Evolutionary conservation across 148 eudicot species (phyloP), one percentile per base, ranked within the genome.

Genomic region (Camellia lanceoleosa): DNA sequence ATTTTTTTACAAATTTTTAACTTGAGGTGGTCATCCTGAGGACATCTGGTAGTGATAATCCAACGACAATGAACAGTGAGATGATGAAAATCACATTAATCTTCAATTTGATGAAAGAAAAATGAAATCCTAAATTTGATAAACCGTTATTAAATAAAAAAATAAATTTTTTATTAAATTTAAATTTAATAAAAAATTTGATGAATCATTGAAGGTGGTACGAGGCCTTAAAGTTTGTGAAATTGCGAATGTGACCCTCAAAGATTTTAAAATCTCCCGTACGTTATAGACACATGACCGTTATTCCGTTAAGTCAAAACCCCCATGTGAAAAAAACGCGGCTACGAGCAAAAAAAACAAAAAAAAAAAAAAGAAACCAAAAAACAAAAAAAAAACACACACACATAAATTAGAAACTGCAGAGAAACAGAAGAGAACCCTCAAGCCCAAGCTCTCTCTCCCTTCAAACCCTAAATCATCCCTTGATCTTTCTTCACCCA

Each of bases 271-370:
- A 66, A 18, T 65, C 68, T 18, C 18, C 6, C 68, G 30, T 59
- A 51, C 70, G 60, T 49, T 14, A 51, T 9, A 75, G 7, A 20
- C 41, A 76, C 75, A 64, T 76, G 80, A 80, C 80, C 80, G 86
- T 83, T 83, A 83, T 77, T 83, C 77, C 64, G 83, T 83, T 83
- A 80, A 80, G 65, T n/a, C 66, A 61, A 59, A 71, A 72, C 65
- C 16, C 44, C 64, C 7, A 64, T 71, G 67, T 14, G 14, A 16
- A 49, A 59, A 58, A 65, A 73, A 80, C 78, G 70, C 82, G 82
- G 66, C 73, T 74, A 51, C 61, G 7, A 13, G 18, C 0, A 64
- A 7, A 43, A 14, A 20, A 43, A 18, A 2, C 11, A 9, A 30
- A 43, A 18, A 2, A 16, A 9, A 30, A 41, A 56, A 52, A 43